These are phyloP conservation scores for Cercospora sesami DNA, from an alignment of 2,329 filamentous ascomycete species.

Conservation along the genomic window DNA sequence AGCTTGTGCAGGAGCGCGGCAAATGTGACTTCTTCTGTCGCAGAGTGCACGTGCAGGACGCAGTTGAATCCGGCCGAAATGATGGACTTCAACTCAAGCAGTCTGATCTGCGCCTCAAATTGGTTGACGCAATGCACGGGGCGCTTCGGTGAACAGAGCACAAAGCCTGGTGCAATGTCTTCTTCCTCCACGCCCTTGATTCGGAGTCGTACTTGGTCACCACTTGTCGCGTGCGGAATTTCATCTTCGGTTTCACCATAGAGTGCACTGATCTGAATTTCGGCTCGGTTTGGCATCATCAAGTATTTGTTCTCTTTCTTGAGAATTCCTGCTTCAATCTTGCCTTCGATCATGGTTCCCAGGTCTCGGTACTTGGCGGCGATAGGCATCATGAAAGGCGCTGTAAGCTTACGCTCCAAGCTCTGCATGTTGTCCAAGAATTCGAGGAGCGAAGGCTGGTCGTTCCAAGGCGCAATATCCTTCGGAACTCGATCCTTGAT, in stretches of 20 bases:
- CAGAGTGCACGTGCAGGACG: conserved; percentile 93
- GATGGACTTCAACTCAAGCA: conserved; percentile 92
- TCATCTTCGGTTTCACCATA: conserved; percentile 98
- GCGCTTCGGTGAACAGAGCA: conserved; percentile 91
- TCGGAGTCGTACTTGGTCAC: conserved; percentile 90
- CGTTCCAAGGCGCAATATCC: conserved; percentile 76
- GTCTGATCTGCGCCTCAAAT: conserved; percentile 95
- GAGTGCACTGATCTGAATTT: conserved; percentile 75
- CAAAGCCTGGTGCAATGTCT: conserved; percentile 92
- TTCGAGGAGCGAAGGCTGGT: conserved; percentile 87
- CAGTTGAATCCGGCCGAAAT: conserved; percentile 95
- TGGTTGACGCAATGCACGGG: conserved; percentile 84
- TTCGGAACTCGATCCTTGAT: conserved; percentile 86
- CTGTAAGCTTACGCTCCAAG: conserved; percentile 92
- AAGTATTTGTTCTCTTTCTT: conserved; percentile 84
- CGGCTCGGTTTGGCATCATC: conserved; percentile 94
- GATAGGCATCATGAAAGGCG: conserved; percentile 99
- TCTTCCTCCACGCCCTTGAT: conserved; percentile 96
- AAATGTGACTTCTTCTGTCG: conserved; percentile 97
- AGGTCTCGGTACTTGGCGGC: conserved; percentile 96
- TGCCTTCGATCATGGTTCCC: conserved; percentile 96
- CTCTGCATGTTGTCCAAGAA: conserved; percentile 93
- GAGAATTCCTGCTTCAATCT: conserved; percentile 90
- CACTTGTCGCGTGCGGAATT: conserved; percentile 75
- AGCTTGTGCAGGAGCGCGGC: conserved; percentile 84